Evolutionary conservation across 495 filamentous ascomycete species (phyloP), one percentile per base, ranked within the genome.

Genomic region (Hypoxylon trugodes): DNA sequence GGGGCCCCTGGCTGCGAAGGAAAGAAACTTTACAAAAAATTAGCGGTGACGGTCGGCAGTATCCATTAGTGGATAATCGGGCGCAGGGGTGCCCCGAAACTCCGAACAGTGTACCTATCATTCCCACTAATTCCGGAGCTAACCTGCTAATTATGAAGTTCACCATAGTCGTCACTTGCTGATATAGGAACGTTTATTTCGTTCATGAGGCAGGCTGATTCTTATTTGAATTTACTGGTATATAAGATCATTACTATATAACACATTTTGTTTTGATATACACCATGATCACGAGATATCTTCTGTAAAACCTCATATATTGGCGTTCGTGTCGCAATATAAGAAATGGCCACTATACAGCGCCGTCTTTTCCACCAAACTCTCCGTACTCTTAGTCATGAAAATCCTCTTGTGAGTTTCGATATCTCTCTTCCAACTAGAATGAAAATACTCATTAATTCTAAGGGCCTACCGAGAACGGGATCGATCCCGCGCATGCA

Each of bases 401-500:
- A 97, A 46, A 97, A 97, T 69, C 94, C 94, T 1, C 74, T 97
- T 72, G 94, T 96, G 78, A 69, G 74, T 67, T 36, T 36, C 16
- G 35, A 24, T n/a, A n/a, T 42, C 19, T 24, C 22, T 45, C 16
- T 32, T 49, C 8, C 9, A 13, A 21, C 41, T n/a, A 25, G 13
- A n/a, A 24, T 25, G 22, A 18, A 13, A 32, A 32, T 32, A 63
- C 65, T 64, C 49, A 70, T 43, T 9, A 7, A 60, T 15, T 10
- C 1, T 5, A 50, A 96, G 91, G 93, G 94, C 24, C 84, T 97
- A 18, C 95, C 94, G 9, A 83, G 83, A 64, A 87, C 88, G 35
- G 90, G 91, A 42, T 87, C 87, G 2, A 85, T 96, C 65, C 90
- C 89, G 21, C 88, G 91, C 37, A 88, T 90, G 81, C 92, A 92